A percentile compares a stretch with the other conserved stretches of the same genome.
Evolutionary conservation across 2,329 filamentous ascomycete species (phyloP).

Genomic region (Colletotrichum echinochloae): DNA sequence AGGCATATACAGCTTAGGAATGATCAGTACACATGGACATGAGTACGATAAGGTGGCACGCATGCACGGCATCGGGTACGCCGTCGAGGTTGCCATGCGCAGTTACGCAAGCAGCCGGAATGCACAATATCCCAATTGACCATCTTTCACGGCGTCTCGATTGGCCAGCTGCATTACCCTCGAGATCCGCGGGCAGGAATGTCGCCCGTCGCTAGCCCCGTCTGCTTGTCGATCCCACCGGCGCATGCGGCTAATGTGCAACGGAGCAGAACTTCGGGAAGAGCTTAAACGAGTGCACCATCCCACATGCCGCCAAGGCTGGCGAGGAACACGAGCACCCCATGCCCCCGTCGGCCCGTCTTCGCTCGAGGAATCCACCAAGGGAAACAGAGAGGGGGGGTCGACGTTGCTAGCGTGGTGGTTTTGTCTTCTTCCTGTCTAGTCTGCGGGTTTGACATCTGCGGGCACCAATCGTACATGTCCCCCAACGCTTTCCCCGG

Average conservation of each 20-base stretch:
- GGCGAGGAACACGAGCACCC: not conserved
- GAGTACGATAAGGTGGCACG: conserved; percentile 15
- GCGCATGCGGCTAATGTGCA: conserved; percentile 25
- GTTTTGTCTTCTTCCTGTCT: not conserved
- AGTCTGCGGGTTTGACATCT: conserved; percentile 8
- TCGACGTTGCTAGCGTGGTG: conserved; percentile 6
- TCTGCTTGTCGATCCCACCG: conserved; percentile 15
- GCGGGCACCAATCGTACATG: conserved; percentile 30
- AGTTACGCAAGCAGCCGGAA: conserved; percentile 30
- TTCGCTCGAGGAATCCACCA: not conserved
- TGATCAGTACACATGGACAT: not conserved
- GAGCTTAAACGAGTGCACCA: not conserved
- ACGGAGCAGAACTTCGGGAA: not conserved
- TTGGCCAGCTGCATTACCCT: not conserved
- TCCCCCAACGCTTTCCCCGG: not conserved
- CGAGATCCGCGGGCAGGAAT: conserved; percentile 23
- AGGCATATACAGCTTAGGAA: not conserved
- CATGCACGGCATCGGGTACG: not conserved
- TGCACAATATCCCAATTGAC: conserved; percentile 1
- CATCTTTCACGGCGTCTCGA: not conserved
- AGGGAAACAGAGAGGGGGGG: not conserved
- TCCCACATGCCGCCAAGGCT: not conserved
- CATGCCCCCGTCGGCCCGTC: not conserved
- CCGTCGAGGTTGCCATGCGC: conserved; percentile 12
- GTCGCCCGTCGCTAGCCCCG: not conserved